These are phyloP conservation scores for Wickerhamomyces subpelliculosus DNA, from an alignment of 805 yeast species.

Conservation along the genomic window DNA sequence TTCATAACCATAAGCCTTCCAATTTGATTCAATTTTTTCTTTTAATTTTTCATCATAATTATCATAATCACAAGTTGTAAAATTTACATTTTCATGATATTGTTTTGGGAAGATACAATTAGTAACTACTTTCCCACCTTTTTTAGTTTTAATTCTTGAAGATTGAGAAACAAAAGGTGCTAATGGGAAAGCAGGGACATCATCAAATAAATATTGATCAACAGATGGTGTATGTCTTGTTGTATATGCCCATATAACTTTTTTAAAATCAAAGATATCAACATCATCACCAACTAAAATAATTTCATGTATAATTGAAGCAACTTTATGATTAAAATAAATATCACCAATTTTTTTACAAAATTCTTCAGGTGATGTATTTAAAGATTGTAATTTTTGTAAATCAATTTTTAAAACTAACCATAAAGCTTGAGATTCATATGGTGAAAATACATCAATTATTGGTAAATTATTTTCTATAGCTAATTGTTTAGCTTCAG, in stretches of 20 bases:
- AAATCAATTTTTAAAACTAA: conserved; percentile 17
- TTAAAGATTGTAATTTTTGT: conserved; percentile 16
- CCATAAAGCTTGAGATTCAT: conserved; percentile 22
- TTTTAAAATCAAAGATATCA: conserved; percentile 21
- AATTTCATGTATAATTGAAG: conserved; percentile 19
- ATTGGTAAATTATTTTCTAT: conserved; percentile 9
- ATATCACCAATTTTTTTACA: conserved; percentile 16
- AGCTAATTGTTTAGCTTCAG: conserved; percentile 11
- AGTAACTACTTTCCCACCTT: conserved; percentile 22
- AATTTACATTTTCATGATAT: conserved; percentile 12
- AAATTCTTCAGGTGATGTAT: conserved; percentile 14
- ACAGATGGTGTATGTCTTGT: conserved; percentile 22
- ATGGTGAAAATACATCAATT: conserved; percentile 21
- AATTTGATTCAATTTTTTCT: conserved; percentile 4
- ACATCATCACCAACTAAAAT: conserved; percentile 23
- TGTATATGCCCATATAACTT: conserved; percentile 22
- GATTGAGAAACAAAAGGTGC: conserved; percentile 20
- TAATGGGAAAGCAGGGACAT: conserved; percentile 16
- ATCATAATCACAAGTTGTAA: conserved; percentile 16
- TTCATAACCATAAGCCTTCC: conserved; percentile 6
- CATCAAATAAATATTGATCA: conserved; percentile 16
- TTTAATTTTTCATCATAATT: conserved; percentile 3
- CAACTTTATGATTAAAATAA: conserved; percentile 12
- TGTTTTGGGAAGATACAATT: conserved; percentile 19
- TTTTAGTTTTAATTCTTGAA: conserved; percentile 6